These are phyloP conservation scores for Penicillium sp. DNA, from an alignment of 2,329 filamentous ascomycete species.

Conservation along the genomic window DNA sequence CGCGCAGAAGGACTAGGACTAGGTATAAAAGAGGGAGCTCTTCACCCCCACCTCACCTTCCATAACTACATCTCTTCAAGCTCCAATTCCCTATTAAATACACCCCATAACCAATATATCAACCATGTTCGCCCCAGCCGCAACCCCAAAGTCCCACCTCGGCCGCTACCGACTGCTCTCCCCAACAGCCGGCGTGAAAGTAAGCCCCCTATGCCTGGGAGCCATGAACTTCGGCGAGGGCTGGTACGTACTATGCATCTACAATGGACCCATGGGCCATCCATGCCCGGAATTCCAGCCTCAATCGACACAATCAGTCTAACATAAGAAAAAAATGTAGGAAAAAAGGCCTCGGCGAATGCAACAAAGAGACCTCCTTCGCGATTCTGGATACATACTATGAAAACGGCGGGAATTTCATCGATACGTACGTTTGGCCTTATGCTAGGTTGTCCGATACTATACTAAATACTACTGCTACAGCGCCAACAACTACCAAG, in stretches of 20 bases:
- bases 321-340: conserved; percentile 3
- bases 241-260: conserved; percentile 33
- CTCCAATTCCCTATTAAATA: background rate
- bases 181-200: conserved; percentile 50
- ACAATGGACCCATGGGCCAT: too few relatives aligned
- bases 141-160: conserved; percentile 34
- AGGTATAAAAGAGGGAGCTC: background rate
- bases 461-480: too few relatives aligned
- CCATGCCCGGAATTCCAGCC: too few relatives aligned
- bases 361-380: conserved; percentile 48
- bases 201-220: conserved; percentile 53
- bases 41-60: background rate
- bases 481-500: conserved; percentile 49
- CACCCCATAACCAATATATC: background rate
- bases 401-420: conserved; percentile 51
- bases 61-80: too few relatives aligned
- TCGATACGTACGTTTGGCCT: conserved; percentile 44
- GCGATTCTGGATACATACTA: conserved; percentile 52
- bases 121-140: conserved; percentile 11
- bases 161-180: conserved; percentile 53
- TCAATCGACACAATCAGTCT: too few relatives aligned
- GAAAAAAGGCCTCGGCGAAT: conserved; percentile 38
- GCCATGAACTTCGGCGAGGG: conserved; percentile 55
- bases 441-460: too few relatives aligned
- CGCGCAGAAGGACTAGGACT: background rate